Conservation (phyloP, 495 filamentous ascomycete species). For the Penicillium diatomitis region DNA sequence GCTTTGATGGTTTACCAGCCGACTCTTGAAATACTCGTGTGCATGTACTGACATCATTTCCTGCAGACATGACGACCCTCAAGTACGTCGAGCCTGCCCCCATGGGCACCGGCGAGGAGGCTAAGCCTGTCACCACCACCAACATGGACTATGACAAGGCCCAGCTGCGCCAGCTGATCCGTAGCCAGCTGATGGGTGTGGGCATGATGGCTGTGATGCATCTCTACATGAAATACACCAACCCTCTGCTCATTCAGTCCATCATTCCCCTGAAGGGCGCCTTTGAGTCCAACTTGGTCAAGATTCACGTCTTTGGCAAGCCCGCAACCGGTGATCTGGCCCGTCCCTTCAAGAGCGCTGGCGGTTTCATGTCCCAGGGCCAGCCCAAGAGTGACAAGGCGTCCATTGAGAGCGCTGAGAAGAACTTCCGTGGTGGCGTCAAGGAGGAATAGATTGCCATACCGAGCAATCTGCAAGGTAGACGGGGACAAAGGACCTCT, state of each 20-base stretch:
- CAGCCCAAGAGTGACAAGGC: constrained; percentile 93
- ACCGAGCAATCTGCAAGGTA: neutral
- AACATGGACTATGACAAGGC: constrained; percentile 82
- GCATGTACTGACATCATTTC: too few relatives aligned
- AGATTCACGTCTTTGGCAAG: constrained; percentile 87
- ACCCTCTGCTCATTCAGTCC: constrained; percentile 95
- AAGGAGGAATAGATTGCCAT: constrained; percentile 70
- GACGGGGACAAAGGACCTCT: neutral
- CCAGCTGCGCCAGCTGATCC: constrained; percentile 75
- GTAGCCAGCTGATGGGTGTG: constrained; percentile 86
- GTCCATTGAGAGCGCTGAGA: constrained; percentile 79
- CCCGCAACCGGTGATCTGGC: constrained; percentile 87
- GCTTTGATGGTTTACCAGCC: too few relatives aligned
- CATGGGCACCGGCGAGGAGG: constrained; percentile 85
- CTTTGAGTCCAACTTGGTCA: constrained; percentile 86
- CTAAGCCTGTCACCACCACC: constrained; percentile 92
- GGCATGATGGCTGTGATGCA: constrained; percentile 99
- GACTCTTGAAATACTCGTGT: too few relatives aligned
- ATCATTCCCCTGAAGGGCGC: constrained; percentile 96
- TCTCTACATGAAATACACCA: constrained; percentile 98
- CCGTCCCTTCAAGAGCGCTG: constrained; percentile 84
- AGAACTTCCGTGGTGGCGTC: constrained; percentile 72
- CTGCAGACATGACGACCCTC: constrained; percentile 86
- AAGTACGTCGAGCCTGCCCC: constrained; percentile 95
- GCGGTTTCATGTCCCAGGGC: constrained; percentile 69